These are phyloP conservation scores for Mycosphaerella sp. DNA, from an alignment of 2,329 filamentous ascomycete genomes.

Conservation along the genomic window DNA sequence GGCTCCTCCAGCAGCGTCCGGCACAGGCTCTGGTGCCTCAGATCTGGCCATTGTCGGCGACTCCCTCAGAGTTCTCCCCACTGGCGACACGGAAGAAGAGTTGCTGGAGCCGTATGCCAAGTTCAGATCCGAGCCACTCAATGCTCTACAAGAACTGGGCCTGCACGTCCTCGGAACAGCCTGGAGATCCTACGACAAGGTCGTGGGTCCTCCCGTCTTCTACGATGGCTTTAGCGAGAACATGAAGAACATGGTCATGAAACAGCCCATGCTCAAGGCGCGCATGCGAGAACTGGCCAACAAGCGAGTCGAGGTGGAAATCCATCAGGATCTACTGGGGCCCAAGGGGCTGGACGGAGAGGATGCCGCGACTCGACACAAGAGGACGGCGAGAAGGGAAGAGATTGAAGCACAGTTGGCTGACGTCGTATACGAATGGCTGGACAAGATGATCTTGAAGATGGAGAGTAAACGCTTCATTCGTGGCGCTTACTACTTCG, in stretches of 20 bases:
- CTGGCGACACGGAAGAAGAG: constrained; percentile 54
- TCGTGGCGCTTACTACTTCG: constrained; percentile 80
- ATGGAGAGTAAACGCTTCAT: constrained; percentile 95
- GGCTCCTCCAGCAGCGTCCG: constrained; percentile 7
- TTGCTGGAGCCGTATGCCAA: constrained; percentile 79
- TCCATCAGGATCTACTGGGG: constrained; percentile 63
- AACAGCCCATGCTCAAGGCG: constrained; percentile 64
- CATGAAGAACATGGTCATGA: constrained; percentile 74
- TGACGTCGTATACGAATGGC: constrained; percentile 78
- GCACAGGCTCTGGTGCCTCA: constrained; percentile 17
- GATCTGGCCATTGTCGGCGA: constrained; percentile 45
- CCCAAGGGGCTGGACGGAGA: constrained; percentile 47
- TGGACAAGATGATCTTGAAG: constrained; percentile 97
- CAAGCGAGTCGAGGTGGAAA: constrained; percentile 67
- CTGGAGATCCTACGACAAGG: constrained; percentile 89
- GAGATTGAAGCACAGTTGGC: constrained; percentile 66
- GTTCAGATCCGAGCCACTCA: constrained; percentile 66
- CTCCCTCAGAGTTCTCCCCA: constrained; percentile 41
- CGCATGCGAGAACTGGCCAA: constrained; percentile 74
- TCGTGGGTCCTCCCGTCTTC: constrained; percentile 88
- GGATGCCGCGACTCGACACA: constrained; percentile 49
- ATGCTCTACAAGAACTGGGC: constrained; percentile 89
- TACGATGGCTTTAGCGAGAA: constrained; percentile 87
- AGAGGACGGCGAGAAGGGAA: constrained; percentile 14
- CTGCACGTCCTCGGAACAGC: constrained; percentile 87